phyloP scores from a whole-genome alignment of 208 protist species.

The Wallacemonas collosoma region DNA sequence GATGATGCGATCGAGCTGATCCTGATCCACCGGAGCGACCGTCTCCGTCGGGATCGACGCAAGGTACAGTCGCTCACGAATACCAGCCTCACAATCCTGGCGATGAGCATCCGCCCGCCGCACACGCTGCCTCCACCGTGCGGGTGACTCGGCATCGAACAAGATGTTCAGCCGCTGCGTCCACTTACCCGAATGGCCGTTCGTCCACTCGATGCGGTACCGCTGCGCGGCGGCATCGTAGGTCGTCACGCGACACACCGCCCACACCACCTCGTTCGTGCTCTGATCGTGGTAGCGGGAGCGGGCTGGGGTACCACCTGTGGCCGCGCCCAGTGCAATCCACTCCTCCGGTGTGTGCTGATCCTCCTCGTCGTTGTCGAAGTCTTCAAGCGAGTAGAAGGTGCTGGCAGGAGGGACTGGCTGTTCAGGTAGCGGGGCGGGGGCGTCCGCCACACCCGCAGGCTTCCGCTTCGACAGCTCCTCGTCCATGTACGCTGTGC shows the following conservation, averaged over 20 bases:
- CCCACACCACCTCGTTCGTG: slow-evolving; percentile 51
- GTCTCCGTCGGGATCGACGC: slow-evolving; percentile 50
- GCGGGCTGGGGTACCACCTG: slow-evolving; percentile 72
- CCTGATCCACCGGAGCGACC: slow-evolving; percentile 76
- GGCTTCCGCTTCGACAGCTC: slow-evolving; percentile 35
- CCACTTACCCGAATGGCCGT: slow-evolving; percentile 76
- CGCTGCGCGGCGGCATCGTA: slow-evolving; percentile 68
- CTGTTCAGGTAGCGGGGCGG: slow-evolving; percentile 5
- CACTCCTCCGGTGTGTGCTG: slow-evolving; percentile 72
- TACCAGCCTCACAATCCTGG: slow-evolving; percentile 61
- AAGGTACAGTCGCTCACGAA: slow-evolving; percentile 83
- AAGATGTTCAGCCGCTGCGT: slow-evolving; percentile 89
- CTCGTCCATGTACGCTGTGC: slow-evolving; percentile 67
- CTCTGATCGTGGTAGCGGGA: slow-evolving; percentile 75
- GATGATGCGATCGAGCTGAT: slow-evolving; percentile 88
- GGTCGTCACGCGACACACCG: slow-evolving; percentile 59
- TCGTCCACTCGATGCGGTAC: slow-evolving; percentile 79
- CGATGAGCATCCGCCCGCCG: slow-evolving; percentile 72
- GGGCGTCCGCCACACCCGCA: background rate
- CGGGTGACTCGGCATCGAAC: slow-evolving; percentile 85
- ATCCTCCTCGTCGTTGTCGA: slow-evolving; percentile 82
- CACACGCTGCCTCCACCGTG: slow-evolving; percentile 74
- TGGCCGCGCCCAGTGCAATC: slow-evolving; percentile 60
- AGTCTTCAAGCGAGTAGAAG: slow-evolving; percentile 88
- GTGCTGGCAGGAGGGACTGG: slow-evolving; percentile 25